phyloP scores from a whole-genome alignment of 116 monocot species.

The Iris pallida region DNA sequence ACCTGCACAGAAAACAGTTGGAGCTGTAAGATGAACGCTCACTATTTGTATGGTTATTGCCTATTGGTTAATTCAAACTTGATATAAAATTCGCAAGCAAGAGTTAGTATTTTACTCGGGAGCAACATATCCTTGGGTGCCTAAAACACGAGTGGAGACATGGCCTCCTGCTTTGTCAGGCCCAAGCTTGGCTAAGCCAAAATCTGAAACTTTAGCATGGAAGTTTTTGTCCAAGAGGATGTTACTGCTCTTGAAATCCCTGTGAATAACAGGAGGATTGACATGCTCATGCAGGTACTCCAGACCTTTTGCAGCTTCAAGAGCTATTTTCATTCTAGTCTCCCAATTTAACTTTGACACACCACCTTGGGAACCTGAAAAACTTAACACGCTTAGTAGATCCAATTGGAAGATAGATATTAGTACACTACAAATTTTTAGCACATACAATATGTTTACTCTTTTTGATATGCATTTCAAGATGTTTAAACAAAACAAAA shows the following conservation, averaged over 20 bases:
- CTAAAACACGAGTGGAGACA: conserved; percentile 95
- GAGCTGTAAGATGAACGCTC: no score
- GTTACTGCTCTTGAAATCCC: conserved; percentile 99
- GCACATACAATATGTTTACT: no score
- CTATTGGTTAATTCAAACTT: no score
- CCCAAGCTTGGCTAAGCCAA: conserved; percentile 95
- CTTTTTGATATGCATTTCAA: no score
- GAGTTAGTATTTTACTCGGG: conserved; percentile 59
- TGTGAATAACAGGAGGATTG: conserved; percentile 88
- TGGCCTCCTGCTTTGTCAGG: conserved; percentile 92
- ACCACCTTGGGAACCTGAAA: conserved; percentile 59
- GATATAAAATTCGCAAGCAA: not conserved
- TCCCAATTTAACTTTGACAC: conserved; percentile 87
- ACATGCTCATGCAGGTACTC: conserved; percentile 93
- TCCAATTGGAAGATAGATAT: not conserved
- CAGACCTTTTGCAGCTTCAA: conserved; percentile 96
- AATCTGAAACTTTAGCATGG: conserved; percentile 94
- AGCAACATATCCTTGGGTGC: conserved; percentile 98
- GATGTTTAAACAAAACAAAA: no score
- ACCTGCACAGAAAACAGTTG: conserved; percentile 39
- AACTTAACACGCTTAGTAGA: not conserved
- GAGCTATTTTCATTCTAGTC: conserved; percentile 89
- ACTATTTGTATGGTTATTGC: no score
- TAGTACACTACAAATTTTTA: no score
- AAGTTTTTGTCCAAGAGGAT: conserved; percentile 86